These are phyloP conservation scores for Nyctanthes arbortristis DNA, from an alignment of 257 asterid species.

Conservation along the genomic window DNA sequence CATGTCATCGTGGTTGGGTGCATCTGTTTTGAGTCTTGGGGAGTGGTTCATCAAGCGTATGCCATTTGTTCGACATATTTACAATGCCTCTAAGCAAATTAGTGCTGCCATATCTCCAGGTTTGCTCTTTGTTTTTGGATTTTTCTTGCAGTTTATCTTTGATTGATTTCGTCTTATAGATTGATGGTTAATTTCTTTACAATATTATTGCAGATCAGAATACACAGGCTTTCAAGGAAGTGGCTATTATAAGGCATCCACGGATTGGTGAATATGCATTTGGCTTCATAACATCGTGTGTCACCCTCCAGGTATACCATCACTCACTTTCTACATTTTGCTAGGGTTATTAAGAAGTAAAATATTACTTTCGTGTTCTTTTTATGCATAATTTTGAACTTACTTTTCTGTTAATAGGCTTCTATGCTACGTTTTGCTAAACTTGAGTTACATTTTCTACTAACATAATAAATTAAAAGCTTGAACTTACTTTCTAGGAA, in stretches of 20 bases:
- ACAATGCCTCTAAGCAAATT: constrained; percentile 13
- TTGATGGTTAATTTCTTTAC: too few species aligned
- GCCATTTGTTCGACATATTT: constrained; percentile 3
- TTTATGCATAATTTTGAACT: too few species aligned
- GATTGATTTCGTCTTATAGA: too few species aligned
- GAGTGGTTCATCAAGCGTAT: constrained; percentile 13
- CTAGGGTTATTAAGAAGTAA: neutral
- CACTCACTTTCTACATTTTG: neutral
- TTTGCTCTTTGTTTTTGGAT: too few species aligned
- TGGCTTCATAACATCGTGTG: constrained; percentile 10
- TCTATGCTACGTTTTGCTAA: too few species aligned
- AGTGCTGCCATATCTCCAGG: constrained; percentile 18
- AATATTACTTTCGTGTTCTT: neutral
- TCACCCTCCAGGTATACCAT: constrained; percentile 39
- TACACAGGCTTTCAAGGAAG: constrained; percentile 6
- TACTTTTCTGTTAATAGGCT: too few species aligned
- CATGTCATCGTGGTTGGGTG: constrained; percentile 14
- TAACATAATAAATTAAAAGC: neutral
- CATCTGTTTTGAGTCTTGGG: constrained; percentile 8
- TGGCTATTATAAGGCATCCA: constrained; percentile 9
- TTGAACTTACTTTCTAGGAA: neutral
- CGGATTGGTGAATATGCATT: constrained; percentile 14
- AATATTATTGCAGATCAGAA: too few species aligned
- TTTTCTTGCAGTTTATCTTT: too few species aligned
- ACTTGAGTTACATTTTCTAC: neutral